Conservation (phyloP, 306 rosid genomes). For the Prunus mume region DNA sequence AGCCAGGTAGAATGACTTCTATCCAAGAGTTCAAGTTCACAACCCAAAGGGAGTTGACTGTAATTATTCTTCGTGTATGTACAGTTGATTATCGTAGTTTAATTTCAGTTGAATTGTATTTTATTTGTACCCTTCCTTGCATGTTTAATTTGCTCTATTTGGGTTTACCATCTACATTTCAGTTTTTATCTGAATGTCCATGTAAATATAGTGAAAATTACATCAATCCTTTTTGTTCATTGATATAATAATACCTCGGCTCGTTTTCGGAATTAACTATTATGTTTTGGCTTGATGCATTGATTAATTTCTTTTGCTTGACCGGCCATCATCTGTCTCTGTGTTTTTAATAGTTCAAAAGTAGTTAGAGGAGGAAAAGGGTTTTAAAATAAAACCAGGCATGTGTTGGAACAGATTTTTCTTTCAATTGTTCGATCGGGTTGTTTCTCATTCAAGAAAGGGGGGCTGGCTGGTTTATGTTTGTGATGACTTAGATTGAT, state of each 20-base stretch:
- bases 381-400: background rate
- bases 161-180: background rate
- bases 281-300: background rate
- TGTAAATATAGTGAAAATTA: background rate
- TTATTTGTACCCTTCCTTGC: background rate
- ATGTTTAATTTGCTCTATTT: background rate
- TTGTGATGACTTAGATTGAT: background rate
- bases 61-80: background rate
- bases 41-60: background rate
- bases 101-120: background rate
- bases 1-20: conserved; percentile 1
- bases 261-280: background rate
- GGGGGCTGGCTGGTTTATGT: background rate
- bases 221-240: background rate
- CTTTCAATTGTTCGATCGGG: background rate
- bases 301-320: background rate
- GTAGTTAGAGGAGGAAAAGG: background rate
- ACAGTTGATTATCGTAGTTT: background rate
- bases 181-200: background rate
- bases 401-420: background rate
- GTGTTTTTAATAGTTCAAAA: background rate
- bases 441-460: background rate
- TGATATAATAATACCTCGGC: background rate
- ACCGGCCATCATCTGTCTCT: background rate
- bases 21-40: background rate